Percentiles rank a stretch among this genome's conserved stretches.
Evolutionary conservation across 306 rosid genomes (phyloP).

Genomic region (Inga leiocalycina): DNA sequence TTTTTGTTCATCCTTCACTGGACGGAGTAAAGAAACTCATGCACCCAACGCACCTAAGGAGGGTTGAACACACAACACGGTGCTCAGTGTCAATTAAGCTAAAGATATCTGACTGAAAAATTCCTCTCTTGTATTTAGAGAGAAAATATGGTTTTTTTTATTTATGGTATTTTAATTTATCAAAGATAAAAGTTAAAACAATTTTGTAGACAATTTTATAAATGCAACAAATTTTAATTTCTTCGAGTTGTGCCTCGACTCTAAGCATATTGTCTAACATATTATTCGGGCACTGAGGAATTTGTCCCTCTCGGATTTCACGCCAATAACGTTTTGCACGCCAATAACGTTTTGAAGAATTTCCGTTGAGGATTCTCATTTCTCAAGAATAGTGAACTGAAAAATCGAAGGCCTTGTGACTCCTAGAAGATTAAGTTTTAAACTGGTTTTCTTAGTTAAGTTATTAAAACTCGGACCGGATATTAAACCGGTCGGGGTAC

Average conservation of each 20-base stretch:
- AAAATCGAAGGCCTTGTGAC: neutral
- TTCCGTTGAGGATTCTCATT: neutral
- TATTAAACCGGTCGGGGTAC: too few relatives aligned
- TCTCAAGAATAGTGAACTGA: neutral
- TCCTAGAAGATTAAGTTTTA: neutral
- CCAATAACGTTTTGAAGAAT: neutral
- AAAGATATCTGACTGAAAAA: too few relatives aligned
- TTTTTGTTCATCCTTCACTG: too few relatives aligned
- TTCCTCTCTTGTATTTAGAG: too few relatives aligned
- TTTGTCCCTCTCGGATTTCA: neutral
- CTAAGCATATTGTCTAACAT: neutral
- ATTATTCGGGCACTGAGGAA: neutral
- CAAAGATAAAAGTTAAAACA: neutral
- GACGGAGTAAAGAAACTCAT: too few relatives aligned
- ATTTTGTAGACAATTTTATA: too few relatives aligned
- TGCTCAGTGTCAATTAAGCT: too few relatives aligned
- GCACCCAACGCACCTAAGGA: too few relatives aligned
- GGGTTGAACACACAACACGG: too few relatives aligned
- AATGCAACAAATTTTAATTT: neutral
- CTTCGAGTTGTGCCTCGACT: neutral
- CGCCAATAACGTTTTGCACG: neutral
- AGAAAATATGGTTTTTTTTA: too few relatives aligned
- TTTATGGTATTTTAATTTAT: too few relatives aligned
- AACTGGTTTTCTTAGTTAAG: neutral
- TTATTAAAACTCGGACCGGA: too few relatives aligned